Conservation (phyloP, 257 asterid species). For the Solanum sparsipilum region DNA sequence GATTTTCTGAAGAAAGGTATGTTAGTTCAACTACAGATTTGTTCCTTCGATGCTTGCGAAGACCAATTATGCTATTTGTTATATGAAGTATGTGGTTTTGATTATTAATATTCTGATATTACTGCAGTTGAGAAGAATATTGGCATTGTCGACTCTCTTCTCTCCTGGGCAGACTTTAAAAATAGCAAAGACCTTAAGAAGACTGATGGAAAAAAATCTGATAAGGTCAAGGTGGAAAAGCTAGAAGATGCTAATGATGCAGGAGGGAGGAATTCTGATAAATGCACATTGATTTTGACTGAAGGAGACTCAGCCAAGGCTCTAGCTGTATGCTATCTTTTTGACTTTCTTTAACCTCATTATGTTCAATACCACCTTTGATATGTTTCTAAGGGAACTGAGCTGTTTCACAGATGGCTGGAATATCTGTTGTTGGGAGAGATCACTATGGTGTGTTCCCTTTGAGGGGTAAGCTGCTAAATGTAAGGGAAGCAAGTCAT, state of each 20-base stretch:
- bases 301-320: constrained; percentile 99
- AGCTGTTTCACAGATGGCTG: constrained; percentile 58
- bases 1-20: constrained; percentile 77
- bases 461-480: constrained; percentile 83
- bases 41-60: not conserved
- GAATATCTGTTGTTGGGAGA: constrained; percentile 76
- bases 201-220: constrained; percentile 77
- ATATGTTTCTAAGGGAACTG: not conserved
- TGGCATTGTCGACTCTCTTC: constrained; percentile 74
- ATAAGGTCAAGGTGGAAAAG: constrained; percentile 56
- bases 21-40: not conserved
- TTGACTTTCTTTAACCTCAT: not conserved
- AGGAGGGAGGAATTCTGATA: constrained; percentile 73
- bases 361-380: not conserved
- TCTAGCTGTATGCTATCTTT: constrained; percentile 62
- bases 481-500: constrained; percentile 91
- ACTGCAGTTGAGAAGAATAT: constrained; percentile 66
- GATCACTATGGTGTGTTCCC: constrained; percentile 93
- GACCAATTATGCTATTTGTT: not conserved
- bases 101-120: not conserved
- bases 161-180: constrained; percentile 92
- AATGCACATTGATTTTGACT: constrained; percentile 87
- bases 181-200: constrained; percentile 85
- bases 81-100: not conserved
- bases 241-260: constrained; percentile 90